phyloP scores from a whole-genome alignment of 2,329 filamentous ascomycete species.

The Dendryphion nanum region DNA sequence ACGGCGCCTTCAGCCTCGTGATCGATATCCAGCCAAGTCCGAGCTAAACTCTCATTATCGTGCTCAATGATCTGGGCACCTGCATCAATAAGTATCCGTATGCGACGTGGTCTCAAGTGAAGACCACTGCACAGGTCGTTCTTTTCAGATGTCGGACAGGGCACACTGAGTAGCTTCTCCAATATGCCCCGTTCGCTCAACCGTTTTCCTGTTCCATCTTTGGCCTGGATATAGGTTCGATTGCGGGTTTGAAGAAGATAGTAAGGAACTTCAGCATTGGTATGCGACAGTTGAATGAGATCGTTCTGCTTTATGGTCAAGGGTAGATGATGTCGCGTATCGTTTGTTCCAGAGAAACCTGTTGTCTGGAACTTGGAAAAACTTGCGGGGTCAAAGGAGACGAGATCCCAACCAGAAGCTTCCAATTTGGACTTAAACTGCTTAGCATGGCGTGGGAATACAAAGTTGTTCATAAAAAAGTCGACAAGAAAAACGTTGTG shows the following conservation, averaged over 20 bases:
- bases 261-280: constrained; percentile 62
- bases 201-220: constrained; percentile 28
- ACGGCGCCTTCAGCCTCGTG: constrained; percentile 49
- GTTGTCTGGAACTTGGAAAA: constrained; percentile 49
- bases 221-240: constrained; percentile 45
- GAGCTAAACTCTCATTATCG: constrained; percentile 52
- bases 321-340: constrained; percentile 60
- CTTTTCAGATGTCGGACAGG: too few species aligned
- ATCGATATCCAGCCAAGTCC: constrained; percentile 53
- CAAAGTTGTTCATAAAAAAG: constrained; percentile 64
- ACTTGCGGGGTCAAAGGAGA: constrained; percentile 38
- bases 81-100: constrained; percentile 61
- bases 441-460: constrained; percentile 65
- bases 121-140: too few species aligned
- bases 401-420: constrained; percentile 67
- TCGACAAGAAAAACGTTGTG: constrained; percentile 57
- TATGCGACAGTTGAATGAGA: constrained; percentile 55
- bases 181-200: constrained; percentile 51
- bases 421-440: constrained; percentile 64
- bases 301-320: constrained; percentile 63
- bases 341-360: constrained; percentile 72
- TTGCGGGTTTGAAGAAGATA: constrained; percentile 58
- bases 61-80: constrained; percentile 65
- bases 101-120: too few species aligned
- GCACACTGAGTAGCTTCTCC: constrained; percentile 27